Evolutionary conservation across 257 asterid species (phyloP), one percentile per base, ranked within the genome.

Genomic region (Solanum verrucosum): DNA sequence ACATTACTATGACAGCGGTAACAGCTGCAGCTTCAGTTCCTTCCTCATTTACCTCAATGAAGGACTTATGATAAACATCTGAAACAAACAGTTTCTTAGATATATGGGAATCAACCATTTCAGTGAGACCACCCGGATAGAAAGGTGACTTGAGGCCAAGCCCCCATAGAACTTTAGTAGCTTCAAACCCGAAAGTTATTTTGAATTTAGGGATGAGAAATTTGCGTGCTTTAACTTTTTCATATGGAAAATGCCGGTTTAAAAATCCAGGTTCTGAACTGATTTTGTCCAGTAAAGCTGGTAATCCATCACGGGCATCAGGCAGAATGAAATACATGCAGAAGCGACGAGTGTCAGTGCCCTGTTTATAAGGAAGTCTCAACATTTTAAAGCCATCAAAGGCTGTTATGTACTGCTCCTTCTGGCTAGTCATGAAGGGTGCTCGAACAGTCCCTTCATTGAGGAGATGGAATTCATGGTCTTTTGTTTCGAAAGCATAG

Each of bases 1-100:
- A 3, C 20, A 27, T 10, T 25, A 27, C 29, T 25, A 0, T 0
- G 4, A 31, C 83, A 27, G 84, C 91, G 38, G 73, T 65, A 25
- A n/a, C 0, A 11, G 92, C 90, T 35, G 88, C 92, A 13, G 92
- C 92, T 89, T 91, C 89, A 12, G 93, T 90, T 18, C 92, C 92
- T 87, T 87, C 90, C 73, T 91, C 92, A 5, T 90, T 91, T 9
- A 91, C 90, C 90, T 90, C 91, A 2, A 34, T 3, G 25, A 88
- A 34, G 18, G 34, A 44, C 68, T 88, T 49, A 5, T 88, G 87
- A 42, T n/a, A 78, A 38, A 40, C 87, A 82, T 75, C 72, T 10
- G 92, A 91, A 75, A 91, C 93, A 59, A 11, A 52, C 8, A 90
- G 83, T 4, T 87, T 82, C 34, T 40, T 40, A 67, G 87, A 65